Conservation (phyloP, 495 filamentous ascomycete species). For the Xylaria curta region DNA sequence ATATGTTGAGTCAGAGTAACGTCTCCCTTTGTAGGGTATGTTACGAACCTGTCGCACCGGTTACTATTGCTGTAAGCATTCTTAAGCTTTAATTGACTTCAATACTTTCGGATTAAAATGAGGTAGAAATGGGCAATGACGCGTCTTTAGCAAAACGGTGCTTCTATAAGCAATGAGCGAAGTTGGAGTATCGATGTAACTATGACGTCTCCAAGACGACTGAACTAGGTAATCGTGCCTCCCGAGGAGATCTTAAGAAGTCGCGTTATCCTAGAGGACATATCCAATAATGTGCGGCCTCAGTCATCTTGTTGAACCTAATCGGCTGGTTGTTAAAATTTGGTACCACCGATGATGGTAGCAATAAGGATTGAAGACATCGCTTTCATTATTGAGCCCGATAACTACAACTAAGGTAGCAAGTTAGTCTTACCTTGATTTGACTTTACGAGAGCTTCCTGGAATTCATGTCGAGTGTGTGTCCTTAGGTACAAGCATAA, state of each 20-base stretch:
- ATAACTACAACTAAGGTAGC: not conserved
- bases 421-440: not conserved
- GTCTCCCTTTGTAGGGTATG: not conserved
- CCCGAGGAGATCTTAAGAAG: not conserved
- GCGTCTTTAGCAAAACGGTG: not conserved
- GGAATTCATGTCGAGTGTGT: not conserved
- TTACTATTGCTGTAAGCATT: constrained; percentile 50
- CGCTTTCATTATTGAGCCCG: not conserved
- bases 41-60: constrained; percentile 43
- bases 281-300: not conserved
- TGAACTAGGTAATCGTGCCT: not conserved
- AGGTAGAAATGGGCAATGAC: not conserved
- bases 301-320: not conserved
- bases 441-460: not conserved
- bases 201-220: not conserved
- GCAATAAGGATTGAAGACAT: not conserved
- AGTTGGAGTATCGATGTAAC: not conserved
- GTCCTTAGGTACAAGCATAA: not conserved
- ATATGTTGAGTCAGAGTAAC: not conserved
- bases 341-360: not conserved
- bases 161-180: not conserved
- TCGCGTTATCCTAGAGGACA: too few relatives aligned
- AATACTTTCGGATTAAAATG: not conserved
- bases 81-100: not conserved
- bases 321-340: not conserved